Percentiles rank a stretch among this genome's conserved stretches.
Conservation (phyloP, 768 basidiomycete species). For the Tulasnella sp. region DNA sequence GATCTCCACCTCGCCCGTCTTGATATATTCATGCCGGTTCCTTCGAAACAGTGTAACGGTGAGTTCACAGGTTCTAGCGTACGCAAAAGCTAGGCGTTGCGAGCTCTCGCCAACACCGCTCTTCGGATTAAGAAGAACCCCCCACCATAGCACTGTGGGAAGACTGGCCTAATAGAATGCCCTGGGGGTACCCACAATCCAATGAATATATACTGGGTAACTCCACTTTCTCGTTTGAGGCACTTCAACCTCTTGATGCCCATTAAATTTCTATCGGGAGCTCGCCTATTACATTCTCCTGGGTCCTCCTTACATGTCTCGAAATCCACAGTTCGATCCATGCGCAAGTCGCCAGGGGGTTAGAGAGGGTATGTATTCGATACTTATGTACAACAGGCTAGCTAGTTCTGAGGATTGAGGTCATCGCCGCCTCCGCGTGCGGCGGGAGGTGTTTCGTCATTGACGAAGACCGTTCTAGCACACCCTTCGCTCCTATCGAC, state of each 20-base stretch:
- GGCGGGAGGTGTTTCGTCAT: neutral
- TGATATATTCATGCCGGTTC: too few species aligned
- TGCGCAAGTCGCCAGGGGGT: too few species aligned
- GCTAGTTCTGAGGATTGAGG: neutral
- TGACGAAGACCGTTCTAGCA: conserved; percentile 9
- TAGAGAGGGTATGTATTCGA: neutral
- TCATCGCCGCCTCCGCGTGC: neutral
- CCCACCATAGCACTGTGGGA: neutral
- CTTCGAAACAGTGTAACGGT: too few species aligned
- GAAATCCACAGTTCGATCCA: too few species aligned
- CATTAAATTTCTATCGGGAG: too few species aligned
- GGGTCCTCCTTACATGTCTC: too few species aligned
- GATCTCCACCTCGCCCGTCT: too few species aligned
- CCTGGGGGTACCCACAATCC: neutral
- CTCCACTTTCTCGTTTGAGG: neutral
- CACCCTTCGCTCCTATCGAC: conserved; percentile 8
- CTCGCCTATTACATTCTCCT: too few species aligned
- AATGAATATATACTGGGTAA: neutral
- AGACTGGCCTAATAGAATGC: neutral
- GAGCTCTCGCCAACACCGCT: neutral
- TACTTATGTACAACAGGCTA: neutral
- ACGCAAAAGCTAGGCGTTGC: neutral
- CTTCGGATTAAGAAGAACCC: neutral
- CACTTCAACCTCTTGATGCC: neutral
- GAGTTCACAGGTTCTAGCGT: too few species aligned